These are phyloP conservation scores for Cantharellus anzutake DNA, from an alignment of 768 basidiomycete species.

Conservation along the genomic window DNA sequence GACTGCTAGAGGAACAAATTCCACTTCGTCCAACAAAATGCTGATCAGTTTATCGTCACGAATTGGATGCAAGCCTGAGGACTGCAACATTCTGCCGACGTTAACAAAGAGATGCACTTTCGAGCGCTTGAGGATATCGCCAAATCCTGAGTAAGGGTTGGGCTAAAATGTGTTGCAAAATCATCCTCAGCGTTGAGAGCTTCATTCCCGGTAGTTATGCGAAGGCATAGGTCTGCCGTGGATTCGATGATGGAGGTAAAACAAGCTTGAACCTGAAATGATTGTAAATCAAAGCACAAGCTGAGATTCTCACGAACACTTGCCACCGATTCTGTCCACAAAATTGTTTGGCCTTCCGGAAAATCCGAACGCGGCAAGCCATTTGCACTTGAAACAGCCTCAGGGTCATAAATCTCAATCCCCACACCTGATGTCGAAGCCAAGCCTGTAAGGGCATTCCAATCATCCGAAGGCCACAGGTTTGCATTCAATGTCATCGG, in stretches of 20 bases:
- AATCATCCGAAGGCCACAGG: too few species aligned
- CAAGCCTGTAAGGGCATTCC: too few species aligned
- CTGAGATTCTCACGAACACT: background rate
- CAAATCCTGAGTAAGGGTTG: background rate
- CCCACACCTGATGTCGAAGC: too few species aligned
- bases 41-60: slow-evolving; percentile 30
- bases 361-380: background rate
- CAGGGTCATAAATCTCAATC: too few species aligned
- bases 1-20: background rate
- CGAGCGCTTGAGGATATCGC: background rate
- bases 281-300: background rate
- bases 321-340: background rate
- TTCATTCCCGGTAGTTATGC: background rate
- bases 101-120: slow-evolving; percentile 23
- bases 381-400: too few species aligned
- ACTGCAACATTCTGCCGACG: slow-evolving; percentile 46
- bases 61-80: slow-evolving; percentile 35
- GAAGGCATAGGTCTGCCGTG: background rate
- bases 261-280: background rate
- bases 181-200: background rate
- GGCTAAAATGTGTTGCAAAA: background rate
- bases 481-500: background rate
- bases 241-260: background rate
- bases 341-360: background rate
- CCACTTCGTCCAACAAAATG: background rate